phyloP scores from a whole-genome alignment of 768 basidiomycete genomes.

The Cystoderma amianthinum region DNA sequence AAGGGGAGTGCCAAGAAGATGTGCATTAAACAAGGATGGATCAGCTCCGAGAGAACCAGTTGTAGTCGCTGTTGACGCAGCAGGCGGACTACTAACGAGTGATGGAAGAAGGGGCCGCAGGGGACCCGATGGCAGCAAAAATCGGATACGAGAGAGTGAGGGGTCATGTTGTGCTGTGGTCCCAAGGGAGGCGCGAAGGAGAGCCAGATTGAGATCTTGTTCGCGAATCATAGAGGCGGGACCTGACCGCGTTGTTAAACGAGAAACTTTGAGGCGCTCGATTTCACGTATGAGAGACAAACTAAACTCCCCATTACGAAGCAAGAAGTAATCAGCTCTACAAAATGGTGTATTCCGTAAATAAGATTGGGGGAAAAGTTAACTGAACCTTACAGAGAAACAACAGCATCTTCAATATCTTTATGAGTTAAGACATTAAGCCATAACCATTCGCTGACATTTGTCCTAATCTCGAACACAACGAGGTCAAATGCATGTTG shows the following conservation, averaged over 20 bases:
- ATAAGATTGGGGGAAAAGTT: not conserved
- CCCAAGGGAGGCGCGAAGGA: slow-evolving; percentile 83
- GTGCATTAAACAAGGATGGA: slow-evolving; percentile 55
- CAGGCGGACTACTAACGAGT: slow-evolving; percentile 32
- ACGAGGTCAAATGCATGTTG: slow-evolving; percentile 70
- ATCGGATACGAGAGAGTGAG: slow-evolving; percentile 64
- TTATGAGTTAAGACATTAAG: slow-evolving; percentile 76
- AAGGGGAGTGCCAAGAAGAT: slow-evolving; percentile 76
- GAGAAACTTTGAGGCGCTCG: slow-evolving; percentile 74
- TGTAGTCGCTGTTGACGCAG: slow-evolving; percentile 29
- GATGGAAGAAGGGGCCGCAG: slow-evolving; percentile 77
- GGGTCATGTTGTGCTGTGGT: slow-evolving; percentile 85
- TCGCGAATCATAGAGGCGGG: slow-evolving; percentile 77
- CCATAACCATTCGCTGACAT: slow-evolving; percentile 94
- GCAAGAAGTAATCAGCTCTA: slow-evolving; percentile 81
- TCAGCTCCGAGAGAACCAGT: slow-evolving; percentile 22
- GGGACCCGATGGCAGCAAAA: slow-evolving; percentile 76
- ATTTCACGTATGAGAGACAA: slow-evolving; percentile 82
- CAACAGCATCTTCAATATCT: slow-evolving; percentile 79
- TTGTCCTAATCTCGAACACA: slow-evolving; percentile 68
- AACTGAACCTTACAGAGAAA: slow-evolving; percentile 62
- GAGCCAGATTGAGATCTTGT: slow-evolving; percentile 81
- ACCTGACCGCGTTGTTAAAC: slow-evolving; percentile 61
- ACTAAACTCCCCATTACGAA: slow-evolving; percentile 84
- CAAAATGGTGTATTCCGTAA: slow-evolving; percentile 20